These are phyloP conservation scores for Papiliotrema terrestris DNA, from an alignment of 1,284 basidiomycete genomes.

Conservation along the genomic window DNA sequence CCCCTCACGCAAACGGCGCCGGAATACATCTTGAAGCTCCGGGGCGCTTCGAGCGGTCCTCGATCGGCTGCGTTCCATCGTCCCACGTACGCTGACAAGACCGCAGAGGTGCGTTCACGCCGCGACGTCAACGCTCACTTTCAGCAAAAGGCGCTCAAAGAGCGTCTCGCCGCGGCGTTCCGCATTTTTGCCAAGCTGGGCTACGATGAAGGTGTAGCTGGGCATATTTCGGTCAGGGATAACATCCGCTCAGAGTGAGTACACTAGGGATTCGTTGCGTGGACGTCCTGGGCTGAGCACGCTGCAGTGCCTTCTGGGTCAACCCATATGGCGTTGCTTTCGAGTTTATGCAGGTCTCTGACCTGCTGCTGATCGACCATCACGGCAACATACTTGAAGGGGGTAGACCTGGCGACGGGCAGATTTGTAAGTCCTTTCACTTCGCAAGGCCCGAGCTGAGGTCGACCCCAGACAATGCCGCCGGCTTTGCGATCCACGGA, in stretches of 20 bases:
- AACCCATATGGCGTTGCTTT: slow-evolving; percentile 53
- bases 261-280: neutral
- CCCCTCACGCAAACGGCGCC: too few species aligned
- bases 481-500: slow-evolving; percentile 57
- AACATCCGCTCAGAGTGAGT: slow-evolving; percentile 53
- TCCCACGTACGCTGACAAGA: too few species aligned
- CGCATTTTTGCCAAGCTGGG: slow-evolving; percentile 54
- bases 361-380: slow-evolving; percentile 56
- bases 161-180: slow-evolving; percentile 50
- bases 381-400: slow-evolving; percentile 53
- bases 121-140: too few species aligned
- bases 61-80: too few species aligned
- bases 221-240: slow-evolving; percentile 63
- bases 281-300: neutral
- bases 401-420: slow-evolving; percentile 33
- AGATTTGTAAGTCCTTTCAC: slow-evolving; percentile 25
- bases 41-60: too few species aligned
- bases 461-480: slow-evolving; percentile 48
- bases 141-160: too few species aligned
- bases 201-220: slow-evolving; percentile 61
- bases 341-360: slow-evolving; percentile 52
- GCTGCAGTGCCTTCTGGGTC: slow-evolving; percentile 54
- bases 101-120: too few species aligned
- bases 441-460: neutral
- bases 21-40: too few species aligned